These are phyloP conservation scores for Collybia mongolica DNA, from an alignment of 768 basidiomycete genomes.

Conservation along the genomic window DNA sequence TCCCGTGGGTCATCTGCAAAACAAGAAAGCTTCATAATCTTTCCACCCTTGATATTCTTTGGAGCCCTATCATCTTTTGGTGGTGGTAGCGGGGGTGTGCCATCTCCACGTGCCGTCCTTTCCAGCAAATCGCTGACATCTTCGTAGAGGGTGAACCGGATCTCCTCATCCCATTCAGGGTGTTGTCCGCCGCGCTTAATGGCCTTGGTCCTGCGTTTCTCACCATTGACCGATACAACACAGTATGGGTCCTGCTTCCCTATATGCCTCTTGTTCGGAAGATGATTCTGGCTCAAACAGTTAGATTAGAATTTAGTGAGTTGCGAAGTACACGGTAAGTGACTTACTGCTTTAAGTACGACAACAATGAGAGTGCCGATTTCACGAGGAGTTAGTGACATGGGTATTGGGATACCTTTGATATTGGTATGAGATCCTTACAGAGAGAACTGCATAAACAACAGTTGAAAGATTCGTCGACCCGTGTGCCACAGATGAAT, in stretches of 20 bases:
- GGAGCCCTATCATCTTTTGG: slow-evolving; percentile 52
- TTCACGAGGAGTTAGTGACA: slow-evolving; percentile 65
- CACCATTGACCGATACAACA: slow-evolving; percentile 70
- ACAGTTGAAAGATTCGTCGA: no score
- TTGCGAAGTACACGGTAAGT: slow-evolving; percentile 28
- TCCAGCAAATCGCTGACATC: slow-evolving; percentile 59
- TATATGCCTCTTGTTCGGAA: slow-evolving; percentile 89
- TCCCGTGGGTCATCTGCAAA: slow-evolving; percentile 96
- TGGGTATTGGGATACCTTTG: slow-evolving; percentile 21
- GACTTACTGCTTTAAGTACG: slow-evolving; percentile 80
- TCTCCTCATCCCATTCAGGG: slow-evolving; percentile 98
- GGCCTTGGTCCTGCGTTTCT: slow-evolving; percentile 87
- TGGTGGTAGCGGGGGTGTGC: slow-evolving; percentile 67
- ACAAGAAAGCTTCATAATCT: slow-evolving; percentile 76
- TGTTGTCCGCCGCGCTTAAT: slow-evolving; percentile 97
- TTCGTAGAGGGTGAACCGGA: slow-evolving; percentile 88
- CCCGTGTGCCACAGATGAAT: no score
- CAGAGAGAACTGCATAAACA: no score
- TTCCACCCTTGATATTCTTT: slow-evolving; percentile 67
- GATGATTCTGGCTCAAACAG: slow-evolving; percentile 59
- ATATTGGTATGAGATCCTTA: no score
- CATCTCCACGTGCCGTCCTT: slow-evolving; percentile 35
- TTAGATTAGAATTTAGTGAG: slow-evolving; percentile 19
- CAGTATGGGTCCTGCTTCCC: slow-evolving; percentile 99
- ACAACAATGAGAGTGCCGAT: slow-evolving; percentile 95